Conservation (phyloP, 1,284 basidiomycete genomes). For the Lignosus rhinocerotis region DNA sequence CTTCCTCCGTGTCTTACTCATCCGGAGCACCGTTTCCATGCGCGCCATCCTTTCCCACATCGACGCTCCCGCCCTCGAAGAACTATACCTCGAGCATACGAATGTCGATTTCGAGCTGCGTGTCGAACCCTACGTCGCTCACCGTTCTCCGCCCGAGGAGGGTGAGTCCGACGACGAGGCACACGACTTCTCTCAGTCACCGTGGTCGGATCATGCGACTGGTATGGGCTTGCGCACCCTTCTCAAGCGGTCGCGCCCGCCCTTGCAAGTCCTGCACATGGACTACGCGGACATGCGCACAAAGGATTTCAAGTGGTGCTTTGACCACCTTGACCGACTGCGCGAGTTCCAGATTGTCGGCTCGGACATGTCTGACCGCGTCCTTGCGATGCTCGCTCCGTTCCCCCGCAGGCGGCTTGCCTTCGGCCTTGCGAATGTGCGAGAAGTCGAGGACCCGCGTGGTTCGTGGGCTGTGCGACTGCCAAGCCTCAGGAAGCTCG, state of each 20-base stretch:
- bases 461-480: constrained; percentile 42
- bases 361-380: constrained; percentile 75
- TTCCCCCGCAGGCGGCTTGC: constrained; percentile 23
- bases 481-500: constrained; percentile 51
- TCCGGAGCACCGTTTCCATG: constrained; percentile 60
- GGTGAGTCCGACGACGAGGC: constrained; percentile 76
- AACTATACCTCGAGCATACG: constrained; percentile 62
- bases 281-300: constrained; percentile 78
- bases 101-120: constrained; percentile 59
- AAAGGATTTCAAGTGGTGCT: constrained; percentile 71
- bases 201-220: constrained; percentile 71
- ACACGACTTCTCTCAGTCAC: constrained; percentile 69
- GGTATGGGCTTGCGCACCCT: constrained; percentile 75
- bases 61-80: constrained; percentile 53
- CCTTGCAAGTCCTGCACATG: constrained; percentile 67
- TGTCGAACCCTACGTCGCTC: constrained; percentile 25
- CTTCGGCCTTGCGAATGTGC: constrained; percentile 9
- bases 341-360: constrained; percentile 70
- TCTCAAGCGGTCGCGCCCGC: constrained; percentile 56
- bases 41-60: constrained; percentile 64
- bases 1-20: constrained; percentile 51
- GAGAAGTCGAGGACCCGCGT: constrained; percentile 10
- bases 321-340: constrained; percentile 51
- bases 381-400: constrained; percentile 57
- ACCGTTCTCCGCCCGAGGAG: constrained; percentile 36